Base-by-base conservation (phyloP, 495 filamentous ascomycete species). In the Xylona heveae region DNA sequence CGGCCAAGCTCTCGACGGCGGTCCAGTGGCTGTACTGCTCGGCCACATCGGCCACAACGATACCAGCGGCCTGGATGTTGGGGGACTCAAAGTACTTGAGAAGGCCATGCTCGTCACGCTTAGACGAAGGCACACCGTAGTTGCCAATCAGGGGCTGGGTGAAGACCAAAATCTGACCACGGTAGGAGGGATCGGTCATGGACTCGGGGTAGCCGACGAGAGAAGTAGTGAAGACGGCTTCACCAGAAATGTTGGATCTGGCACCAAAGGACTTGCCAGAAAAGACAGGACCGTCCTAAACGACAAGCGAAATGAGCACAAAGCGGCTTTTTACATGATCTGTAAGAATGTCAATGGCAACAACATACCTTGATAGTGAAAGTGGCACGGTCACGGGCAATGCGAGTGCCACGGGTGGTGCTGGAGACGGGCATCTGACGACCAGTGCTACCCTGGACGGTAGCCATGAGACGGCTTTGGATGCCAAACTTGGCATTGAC, bases 71-170 rank as follows among this genome's bases (percentile, higher is more conserved):
- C 58, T 99, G 88, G 42, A 99, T 83, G 54, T 94, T 74, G 24
- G 88, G 83, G 14, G 82, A 91, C 57, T 94, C 84, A 45, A 93
- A 94, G 61, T 92, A 85, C 52, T 79, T 80, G 45, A 88, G 58
- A 34, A 90, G 62, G 39, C 77, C 78, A 52, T 68, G 67, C 49
- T 74, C 53, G 48, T 90, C 81, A 30, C 81, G 70, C 45, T 64
- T 64, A 20, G 60, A 64, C 9, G 78, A 81, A 2, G 82, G 83
- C 1, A 92, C 82, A 43, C 88, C 88, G 48, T 99, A 99, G 61
- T 99, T 99, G 41, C 88, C 88, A 52, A 99, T 93, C 40, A 99
- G 59, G n/a, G 88, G 88, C 50, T 91, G 81, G 34, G 88, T 99
- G 64, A 99, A 93, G 46, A 95, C 85, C 44, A 93, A 61, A 36